Base-by-base conservation (phyloP, 2,329 filamentous ascomycete species). In the Geosmithia flava region DNA sequence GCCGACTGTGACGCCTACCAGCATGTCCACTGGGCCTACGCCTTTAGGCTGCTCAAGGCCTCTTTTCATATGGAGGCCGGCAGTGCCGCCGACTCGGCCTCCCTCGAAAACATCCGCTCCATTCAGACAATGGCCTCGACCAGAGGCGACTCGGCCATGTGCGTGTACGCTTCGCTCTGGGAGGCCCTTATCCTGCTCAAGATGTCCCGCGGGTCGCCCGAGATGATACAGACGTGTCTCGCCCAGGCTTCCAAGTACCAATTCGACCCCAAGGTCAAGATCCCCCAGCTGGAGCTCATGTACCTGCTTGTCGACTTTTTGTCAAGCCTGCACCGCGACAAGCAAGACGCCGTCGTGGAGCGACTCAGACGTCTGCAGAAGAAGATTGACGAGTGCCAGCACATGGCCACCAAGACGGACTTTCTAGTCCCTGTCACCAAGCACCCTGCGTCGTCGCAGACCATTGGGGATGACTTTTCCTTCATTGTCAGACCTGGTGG, bases 191-290 rank as follows among this genome's bases (percentile, higher is more conserved):
- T 83, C 1, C 76, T 87, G 52, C 68, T 90, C 45, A 79, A 78
- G 51, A 76, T 75, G 7, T 74, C 74, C 51, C 79, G 78, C 47
- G 69, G 79, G 10, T 83, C 87, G 51, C 75, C 76, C 51, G 80
- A 85, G 52, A 75, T 82, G 50, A 80, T 87, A 30, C 83, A 88
- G 56, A 72, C 76, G 43, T 85, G 85, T 47, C 76, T 91, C 53
- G 85, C 86, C n/a, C 76, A 82, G 46, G 84, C 81, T 6, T 72
- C 82, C 50, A 86, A 83, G 54, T 75, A 82, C 48, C 86, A 91
- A 58, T 68, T 85, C 11, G 77, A 85, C 40, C 70, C 75, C 1
- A 71, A 75, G n/a, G 70, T 77, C 48, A 70, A 74, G 19, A 74
- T 87, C 40, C 76, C 80, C 6, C 84, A 87, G 55, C 71, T 89